phyloP scores from a whole-genome alignment of 371 early-diverging fungal species.

The Mucor piriformis region DNA sequence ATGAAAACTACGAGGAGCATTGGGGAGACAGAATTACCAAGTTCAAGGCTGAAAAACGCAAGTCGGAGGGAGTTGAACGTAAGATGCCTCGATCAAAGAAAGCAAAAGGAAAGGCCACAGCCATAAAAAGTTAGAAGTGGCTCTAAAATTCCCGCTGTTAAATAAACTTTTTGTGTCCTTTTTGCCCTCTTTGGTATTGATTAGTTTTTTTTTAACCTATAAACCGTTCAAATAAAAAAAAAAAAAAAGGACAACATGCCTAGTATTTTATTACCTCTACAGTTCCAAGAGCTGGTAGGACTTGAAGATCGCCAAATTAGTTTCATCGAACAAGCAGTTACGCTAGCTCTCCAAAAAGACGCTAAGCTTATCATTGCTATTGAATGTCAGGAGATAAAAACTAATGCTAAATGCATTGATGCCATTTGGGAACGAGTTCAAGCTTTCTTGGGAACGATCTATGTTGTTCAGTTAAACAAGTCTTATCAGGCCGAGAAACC shows the following conservation, averaged over 20 bases:
- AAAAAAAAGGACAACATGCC: not conserved
- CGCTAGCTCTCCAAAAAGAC: conserved; percentile 4
- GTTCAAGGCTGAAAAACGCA: no score
- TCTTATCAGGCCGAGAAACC: conserved; percentile 30
- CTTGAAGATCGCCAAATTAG: conserved; percentile 5
- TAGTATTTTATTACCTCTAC: conserved; percentile 10
- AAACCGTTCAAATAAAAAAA: no score
- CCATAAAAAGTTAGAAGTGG: no score
- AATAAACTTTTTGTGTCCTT: no score
- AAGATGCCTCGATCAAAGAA: no score
- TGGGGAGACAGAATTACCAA: no score
- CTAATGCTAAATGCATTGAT: conserved; percentile 13
- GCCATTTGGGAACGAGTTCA: conserved; percentile 39
- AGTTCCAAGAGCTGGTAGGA: not conserved
- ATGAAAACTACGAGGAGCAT: no score
- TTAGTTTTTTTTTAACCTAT: no score
- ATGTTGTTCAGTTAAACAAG: conserved; percentile 33
- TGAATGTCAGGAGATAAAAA: conserved; percentile 21
- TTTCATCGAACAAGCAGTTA: conserved; percentile 14
- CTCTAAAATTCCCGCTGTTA: no score
- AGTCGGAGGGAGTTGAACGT: no score
- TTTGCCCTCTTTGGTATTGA: no score
- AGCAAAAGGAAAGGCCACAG: no score
- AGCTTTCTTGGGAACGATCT: conserved; percentile 33
- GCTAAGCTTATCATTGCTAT: conserved; percentile 15